Conservation (phyloP, 352 stramenopile genomes). For the Thraustochytrium sp. region DNA sequence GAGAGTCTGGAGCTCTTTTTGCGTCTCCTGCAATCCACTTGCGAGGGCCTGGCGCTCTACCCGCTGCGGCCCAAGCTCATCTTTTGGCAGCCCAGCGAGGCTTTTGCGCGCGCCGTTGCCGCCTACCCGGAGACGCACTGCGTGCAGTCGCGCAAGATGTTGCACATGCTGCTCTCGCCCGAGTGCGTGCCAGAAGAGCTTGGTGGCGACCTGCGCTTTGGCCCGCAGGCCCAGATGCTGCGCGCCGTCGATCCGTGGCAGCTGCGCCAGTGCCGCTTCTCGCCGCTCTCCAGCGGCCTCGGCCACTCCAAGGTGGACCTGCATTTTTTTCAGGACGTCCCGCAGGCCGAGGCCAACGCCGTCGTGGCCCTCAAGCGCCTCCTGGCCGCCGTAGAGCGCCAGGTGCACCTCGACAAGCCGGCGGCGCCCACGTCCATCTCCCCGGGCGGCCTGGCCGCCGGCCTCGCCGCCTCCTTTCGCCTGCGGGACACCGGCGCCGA, state of each 20-base stretch:
- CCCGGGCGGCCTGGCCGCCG: too few species aligned
- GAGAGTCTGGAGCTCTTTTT: not conserved
- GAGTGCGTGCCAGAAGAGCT: slow-evolving; percentile 1
- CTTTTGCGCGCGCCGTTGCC: not conserved
- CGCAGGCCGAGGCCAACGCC: not conserved
- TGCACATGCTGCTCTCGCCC: not conserved
- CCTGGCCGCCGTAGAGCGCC: not conserved
- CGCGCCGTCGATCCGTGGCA: slow-evolving; percentile 17
- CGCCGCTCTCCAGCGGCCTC: not conserved
- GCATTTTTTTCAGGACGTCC: slow-evolving; percentile 8
- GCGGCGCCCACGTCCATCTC: not conserved
- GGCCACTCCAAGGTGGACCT: not conserved
- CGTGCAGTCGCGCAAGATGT: not conserved
- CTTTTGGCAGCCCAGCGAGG: not conserved
- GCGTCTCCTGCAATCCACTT: not conserved
- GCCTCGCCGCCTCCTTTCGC: too few species aligned
- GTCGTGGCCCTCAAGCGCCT: not conserved
- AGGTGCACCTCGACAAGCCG: not conserved
- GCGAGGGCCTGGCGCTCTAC: not conserved
- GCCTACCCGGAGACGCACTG: not conserved
- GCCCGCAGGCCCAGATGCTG: not conserved
- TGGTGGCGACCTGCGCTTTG: not conserved
- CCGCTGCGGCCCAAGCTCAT: not conserved
- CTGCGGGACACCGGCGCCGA: too few species aligned
- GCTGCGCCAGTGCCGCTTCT: slow-evolving; percentile 11